Conservation (phyloP, 2,329 filamentous ascomycete genomes). For the Bipolaris cookei region DNA sequence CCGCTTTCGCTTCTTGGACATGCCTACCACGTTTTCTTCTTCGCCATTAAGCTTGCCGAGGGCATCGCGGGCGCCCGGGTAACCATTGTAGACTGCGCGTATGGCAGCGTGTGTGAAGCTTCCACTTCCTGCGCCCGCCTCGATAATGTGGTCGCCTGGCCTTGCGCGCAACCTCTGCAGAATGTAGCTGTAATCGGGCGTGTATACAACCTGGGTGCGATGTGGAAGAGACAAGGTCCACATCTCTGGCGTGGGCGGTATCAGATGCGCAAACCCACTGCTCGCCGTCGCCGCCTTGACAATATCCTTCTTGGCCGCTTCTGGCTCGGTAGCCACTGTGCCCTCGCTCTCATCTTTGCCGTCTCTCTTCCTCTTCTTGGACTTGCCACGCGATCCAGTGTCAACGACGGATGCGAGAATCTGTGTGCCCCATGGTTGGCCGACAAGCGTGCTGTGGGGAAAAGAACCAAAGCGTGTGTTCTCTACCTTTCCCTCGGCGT, state of each 20-base stretch:
- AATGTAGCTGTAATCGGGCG: slow-evolving; percentile 84
- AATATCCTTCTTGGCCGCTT: slow-evolving; percentile 44
- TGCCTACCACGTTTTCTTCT: slow-evolving; percentile 42
- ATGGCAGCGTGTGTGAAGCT: slow-evolving; percentile 83
- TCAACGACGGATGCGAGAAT: slow-evolving; percentile 88
- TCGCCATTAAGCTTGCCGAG: slow-evolving; percentile 17
- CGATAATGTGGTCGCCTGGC: slow-evolving; percentile 75
- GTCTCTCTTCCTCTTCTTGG: slow-evolving; percentile 57
- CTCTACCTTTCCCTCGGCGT: slow-evolving; percentile 60
- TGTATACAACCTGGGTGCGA: slow-evolving; percentile 85
- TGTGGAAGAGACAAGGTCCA: slow-evolving; percentile 84
- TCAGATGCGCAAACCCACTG: slow-evolving; percentile 76
- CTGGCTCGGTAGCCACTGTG: slow-evolving; percentile 21
- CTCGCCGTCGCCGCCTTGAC: slow-evolving; percentile 58
- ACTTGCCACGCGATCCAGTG: slow-evolving; percentile 82
- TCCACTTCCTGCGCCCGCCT: slow-evolving; percentile 81
- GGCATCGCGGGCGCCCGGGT: slow-evolving; percentile 52
- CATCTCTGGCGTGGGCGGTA: slow-evolving; percentile 79
- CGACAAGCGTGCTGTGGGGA: slow-evolving; percentile 62
- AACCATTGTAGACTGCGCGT: slow-evolving; percentile 77
- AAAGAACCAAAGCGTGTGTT: slow-evolving; percentile 92
- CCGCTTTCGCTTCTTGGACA: slow-evolving; percentile 37
- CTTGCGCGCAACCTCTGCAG: slow-evolving; percentile 76
- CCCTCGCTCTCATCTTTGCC: slow-evolving; percentile 40
- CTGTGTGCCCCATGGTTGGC: slow-evolving; percentile 88